Evolutionary conservation across 352 stramenopile genomes (phyloP).

Genomic region (Pythium folliculosum): DNA sequence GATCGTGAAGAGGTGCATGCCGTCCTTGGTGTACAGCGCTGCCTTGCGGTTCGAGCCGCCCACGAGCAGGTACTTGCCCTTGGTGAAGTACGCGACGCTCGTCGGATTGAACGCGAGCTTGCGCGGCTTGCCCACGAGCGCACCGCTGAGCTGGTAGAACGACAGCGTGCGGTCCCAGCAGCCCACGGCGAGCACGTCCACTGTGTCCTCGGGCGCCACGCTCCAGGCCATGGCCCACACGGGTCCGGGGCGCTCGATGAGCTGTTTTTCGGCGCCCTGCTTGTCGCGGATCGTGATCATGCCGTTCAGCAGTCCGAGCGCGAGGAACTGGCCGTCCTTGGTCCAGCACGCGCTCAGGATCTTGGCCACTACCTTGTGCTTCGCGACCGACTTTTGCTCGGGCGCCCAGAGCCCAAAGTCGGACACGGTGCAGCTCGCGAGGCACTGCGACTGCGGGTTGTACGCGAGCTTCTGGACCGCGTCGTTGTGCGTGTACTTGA

Average conservation of each 20-base stretch:
- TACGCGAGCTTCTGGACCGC: constrained; percentile 92
- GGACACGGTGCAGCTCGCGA: constrained; percentile 91
- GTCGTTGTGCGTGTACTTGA: constrained; percentile 97
- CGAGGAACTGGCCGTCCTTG: constrained; percentile 90
- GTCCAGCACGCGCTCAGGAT: constrained; percentile 93
- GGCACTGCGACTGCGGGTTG: constrained; percentile 91
- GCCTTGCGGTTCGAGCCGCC: constrained; percentile 87
- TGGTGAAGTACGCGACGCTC: constrained; percentile 87
- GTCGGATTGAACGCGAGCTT: constrained; percentile 94
- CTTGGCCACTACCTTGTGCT: constrained; percentile 94
- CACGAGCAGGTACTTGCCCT: constrained; percentile 92
- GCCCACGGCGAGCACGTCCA: constrained; percentile 89
- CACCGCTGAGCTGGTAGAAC: constrained; percentile 90
- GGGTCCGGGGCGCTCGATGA: constrained; percentile 85
- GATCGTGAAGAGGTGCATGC: constrained; percentile 79
- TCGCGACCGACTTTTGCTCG: constrained; percentile 93
- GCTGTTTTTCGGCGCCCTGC: constrained; percentile 88
- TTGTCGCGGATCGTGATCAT: constrained; percentile 92
- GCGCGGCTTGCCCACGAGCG: constrained; percentile 83
- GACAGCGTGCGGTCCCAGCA: constrained; percentile 94
- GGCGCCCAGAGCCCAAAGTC: constrained; percentile 95
- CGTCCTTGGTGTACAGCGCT: constrained; percentile 88
- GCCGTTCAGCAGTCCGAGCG: constrained; percentile 91
- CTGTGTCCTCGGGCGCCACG: constrained; percentile 73
- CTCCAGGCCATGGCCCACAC: constrained; percentile 90